A percentile compares a stretch with the other conserved stretches of the same genome.
phyloP scores from a whole-genome alignment of 1,284 basidiomycete species.

The Microbotryomycetes sp. region DNA sequence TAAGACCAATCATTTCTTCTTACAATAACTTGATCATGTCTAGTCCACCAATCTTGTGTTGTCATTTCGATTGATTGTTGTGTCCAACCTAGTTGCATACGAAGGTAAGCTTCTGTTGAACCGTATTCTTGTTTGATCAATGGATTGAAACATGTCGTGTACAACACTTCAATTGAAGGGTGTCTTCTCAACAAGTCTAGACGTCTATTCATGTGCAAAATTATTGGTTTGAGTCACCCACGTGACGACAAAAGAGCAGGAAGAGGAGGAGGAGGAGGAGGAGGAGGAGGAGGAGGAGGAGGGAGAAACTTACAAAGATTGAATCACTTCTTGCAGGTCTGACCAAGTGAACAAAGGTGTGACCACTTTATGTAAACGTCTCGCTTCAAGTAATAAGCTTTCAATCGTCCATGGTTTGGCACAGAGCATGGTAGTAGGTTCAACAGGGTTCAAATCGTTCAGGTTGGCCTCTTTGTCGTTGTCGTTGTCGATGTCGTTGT shows the following conservation, averaged over 20 bases:
- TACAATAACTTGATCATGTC: constrained; percentile 1
- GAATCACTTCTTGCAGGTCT: background rate
- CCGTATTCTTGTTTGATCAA: constrained; percentile 2
- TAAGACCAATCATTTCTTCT: constrained; percentile 25
- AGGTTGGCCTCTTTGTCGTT: too few species aligned
- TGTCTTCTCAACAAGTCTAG: constrained; percentile 21
- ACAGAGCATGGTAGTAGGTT: too few species aligned
- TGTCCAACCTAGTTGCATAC: constrained; percentile 9
- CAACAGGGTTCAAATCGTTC: too few species aligned
- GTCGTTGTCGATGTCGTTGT: too few species aligned
- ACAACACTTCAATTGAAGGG: constrained; percentile 14
- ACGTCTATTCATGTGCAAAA: too few species aligned
- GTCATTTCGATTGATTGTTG: background rate
- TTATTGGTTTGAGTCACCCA: too few species aligned
- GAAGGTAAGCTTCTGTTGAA: constrained; percentile 12
- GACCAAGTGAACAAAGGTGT: background rate
- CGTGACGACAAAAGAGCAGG: background rate
- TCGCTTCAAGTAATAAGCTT: background rate
- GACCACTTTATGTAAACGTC: background rate
- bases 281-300: constrained; percentile 6
- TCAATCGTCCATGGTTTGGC: background rate
- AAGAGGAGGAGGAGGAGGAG: background rate
- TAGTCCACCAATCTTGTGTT: constrained; percentile 6
- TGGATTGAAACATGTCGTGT: constrained; percentile 13
- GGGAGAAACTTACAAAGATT: background rate